Base-by-base conservation (phyloP, 768 basidiomycete genomes). In the Calocybe cyanea region DNA sequence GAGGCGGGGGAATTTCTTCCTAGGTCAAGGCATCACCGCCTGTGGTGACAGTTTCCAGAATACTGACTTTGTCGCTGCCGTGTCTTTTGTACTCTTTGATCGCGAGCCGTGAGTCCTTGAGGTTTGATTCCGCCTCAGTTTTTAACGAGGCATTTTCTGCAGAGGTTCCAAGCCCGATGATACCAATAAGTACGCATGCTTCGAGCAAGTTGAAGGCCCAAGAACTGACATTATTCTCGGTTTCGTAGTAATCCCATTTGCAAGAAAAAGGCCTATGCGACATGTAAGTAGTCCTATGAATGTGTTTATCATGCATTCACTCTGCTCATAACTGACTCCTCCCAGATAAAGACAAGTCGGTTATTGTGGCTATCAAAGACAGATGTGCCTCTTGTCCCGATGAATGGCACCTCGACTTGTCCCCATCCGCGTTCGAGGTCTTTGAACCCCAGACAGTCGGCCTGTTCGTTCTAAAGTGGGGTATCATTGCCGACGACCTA, bases 181-280 rank as follows among this genome's bases (percentile, higher is more conserved):
- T 36, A 42, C 52, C 11, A 56, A 51, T 25, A n/a, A 37, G 55
- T 51, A 21, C 25, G 34, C 33, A 17, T 37, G 11, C 18, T 4
- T 35, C 17, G 9, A 32, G n/a, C n/a, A 32, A 32, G 31, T 32
- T n/a, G 31, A 32, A 34, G 4, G 10, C 7, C 38, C 10, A n/a
- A 2, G 4, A 25, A 20, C 34, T n/a, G 10, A 28, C 24, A 4
- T 11, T n/a, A 30, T 15, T 21, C 19, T 19, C 17, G 30, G 15
- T n/a, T 17, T 17, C 10, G 13, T n/a, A 56, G 55, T 4, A 53
- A 56, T 43, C 55, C 55, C 7, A 53, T 53, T 25, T 56, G 55
- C 35, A 45, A 41, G 7, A 50, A 48, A 33, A 44, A n/a, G 15
- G n/a, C 53, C 8, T 39, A 38, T 20, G 46, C 49, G 11, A 53